Conservation (phyloP, 768 basidiomycete genomes). For the Daedaleopsis nitida region DNA sequence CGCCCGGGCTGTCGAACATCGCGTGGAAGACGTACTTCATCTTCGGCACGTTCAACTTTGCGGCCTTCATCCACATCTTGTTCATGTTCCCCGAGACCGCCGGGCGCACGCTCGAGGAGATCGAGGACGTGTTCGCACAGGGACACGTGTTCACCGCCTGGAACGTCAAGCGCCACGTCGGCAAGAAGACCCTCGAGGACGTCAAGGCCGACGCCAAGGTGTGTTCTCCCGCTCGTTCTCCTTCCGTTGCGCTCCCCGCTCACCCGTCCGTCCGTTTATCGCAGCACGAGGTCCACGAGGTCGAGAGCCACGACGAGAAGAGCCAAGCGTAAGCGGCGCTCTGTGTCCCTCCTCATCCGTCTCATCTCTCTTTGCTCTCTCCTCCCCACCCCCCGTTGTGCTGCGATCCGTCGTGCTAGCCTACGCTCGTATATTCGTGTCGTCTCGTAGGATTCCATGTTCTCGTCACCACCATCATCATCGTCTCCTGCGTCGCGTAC, state of each 20-base stretch:
- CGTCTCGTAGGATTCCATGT: neutral
- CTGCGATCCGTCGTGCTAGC: neutral
- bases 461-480: too few species aligned
- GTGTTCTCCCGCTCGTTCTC: neutral
- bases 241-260: neutral
- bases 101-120: conserved; percentile 72
- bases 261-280: neutral
- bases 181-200: conserved; percentile 60
- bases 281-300: conserved; percentile 13
- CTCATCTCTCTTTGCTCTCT: neutral
- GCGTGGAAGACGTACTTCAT: conserved; percentile 80
- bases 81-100: conserved; percentile 85
- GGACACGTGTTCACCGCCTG: conserved; percentile 74
- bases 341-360: neutral
- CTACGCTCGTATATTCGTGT: neutral
- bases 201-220: conserved; percentile 30
- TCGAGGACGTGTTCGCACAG: conserved; percentile 75
- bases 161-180: conserved; percentile 62
- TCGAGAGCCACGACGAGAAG: conserved; percentile 17
- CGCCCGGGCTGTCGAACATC: conserved; percentile 65
- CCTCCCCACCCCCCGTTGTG: neutral
- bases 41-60: conserved; percentile 77
- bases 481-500: neutral
- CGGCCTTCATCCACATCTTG: conserved; percentile 62
- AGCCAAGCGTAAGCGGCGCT: neutral